Percentiles rank a stretch among this genome's conserved stretches.
Evolutionary conservation across 805 yeast species (phyloP).

Genomic region (Monosporozyma unispora): DNA sequence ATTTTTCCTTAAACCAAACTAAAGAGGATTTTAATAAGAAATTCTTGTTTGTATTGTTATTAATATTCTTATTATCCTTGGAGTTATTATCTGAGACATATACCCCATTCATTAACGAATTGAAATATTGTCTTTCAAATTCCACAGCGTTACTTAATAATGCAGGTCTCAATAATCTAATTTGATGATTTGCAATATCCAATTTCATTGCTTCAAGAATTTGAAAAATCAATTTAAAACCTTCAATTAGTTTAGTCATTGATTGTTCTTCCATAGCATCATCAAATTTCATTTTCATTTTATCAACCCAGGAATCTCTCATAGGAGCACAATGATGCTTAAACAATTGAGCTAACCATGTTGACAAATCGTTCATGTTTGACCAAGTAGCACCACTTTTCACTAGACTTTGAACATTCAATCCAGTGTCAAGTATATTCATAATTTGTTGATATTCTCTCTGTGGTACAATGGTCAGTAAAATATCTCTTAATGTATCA

Average conservation of each 20-base stretch:
- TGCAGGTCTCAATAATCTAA: constrained; percentile 74
- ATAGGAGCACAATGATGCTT: constrained; percentile 92
- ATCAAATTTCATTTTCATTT: constrained; percentile 56
- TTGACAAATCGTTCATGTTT: constrained; percentile 59
- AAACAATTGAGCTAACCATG: constrained; percentile 68
- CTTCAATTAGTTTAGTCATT: constrained; percentile 54
- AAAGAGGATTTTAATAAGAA: constrained; percentile 51
- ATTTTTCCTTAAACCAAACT: constrained; percentile 49
- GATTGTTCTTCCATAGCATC: constrained; percentile 36
- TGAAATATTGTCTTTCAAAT: constrained; percentile 78
- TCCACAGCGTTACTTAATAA: constrained; percentile 80
- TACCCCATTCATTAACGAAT: constrained; percentile 26
- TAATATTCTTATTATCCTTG: not conserved
- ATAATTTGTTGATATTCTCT: constrained; percentile 60
- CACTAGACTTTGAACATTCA: constrained; percentile 64
- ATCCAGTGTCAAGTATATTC: constrained; percentile 67
- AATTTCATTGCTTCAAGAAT: constrained; percentile 90
- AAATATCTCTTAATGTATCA: constrained; percentile 66
- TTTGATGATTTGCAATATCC: constrained; percentile 92
- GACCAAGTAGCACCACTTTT: constrained; percentile 44
- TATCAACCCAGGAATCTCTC: constrained; percentile 85
- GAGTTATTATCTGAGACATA: not conserved
- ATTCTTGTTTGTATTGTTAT: constrained; percentile 34
- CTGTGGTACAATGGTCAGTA: constrained; percentile 65
- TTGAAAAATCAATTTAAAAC: constrained; percentile 66